A percentile compares a stretch with the other conserved stretches of the same genome.
These are phyloP conservation scores for Trametes coccinea DNA, from an alignment of 768 basidiomycete genomes.

Conservation along the genomic window DNA sequence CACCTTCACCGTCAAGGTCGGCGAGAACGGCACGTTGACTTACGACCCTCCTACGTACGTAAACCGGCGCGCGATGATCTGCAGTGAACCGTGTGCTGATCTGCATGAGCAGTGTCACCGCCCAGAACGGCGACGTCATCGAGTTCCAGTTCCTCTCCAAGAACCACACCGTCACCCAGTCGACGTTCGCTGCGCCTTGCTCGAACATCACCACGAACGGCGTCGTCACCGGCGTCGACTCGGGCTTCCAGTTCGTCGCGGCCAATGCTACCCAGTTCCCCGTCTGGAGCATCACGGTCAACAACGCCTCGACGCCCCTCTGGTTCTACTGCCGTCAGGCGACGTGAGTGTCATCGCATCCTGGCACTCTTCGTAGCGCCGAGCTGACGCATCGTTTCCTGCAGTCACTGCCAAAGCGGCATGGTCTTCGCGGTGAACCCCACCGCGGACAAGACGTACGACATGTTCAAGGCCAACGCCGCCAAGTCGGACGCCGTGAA, in stretches of 20 bases:
- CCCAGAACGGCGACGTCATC: constrained; percentile 46
- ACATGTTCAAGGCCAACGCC: constrained; percentile 40
- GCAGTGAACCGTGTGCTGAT: constrained; percentile 2
- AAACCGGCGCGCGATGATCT: background rate
- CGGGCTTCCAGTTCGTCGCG: constrained; percentile 48
- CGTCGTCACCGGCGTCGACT: constrained; percentile 43
- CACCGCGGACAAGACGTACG: constrained; percentile 46
- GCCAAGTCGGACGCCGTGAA: constrained; percentile 9
- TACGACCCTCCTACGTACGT: constrained; percentile 29
- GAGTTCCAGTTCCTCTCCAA: constrained; percentile 48
- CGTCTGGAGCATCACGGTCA: constrained; percentile 48
- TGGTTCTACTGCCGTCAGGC: constrained; percentile 67
- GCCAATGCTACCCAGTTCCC: constrained; percentile 38
- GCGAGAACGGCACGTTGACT: constrained; percentile 31
- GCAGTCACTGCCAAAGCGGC: constrained; percentile 50
- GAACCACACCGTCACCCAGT: constrained; percentile 59
- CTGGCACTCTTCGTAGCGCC: constrained; percentile 14
- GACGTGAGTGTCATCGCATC: constrained; percentile 28
- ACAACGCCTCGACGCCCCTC: constrained; percentile 46
- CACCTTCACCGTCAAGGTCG: constrained; percentile 29
- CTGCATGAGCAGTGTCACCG: constrained; percentile 38
- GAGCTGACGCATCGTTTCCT: constrained; percentile 9
- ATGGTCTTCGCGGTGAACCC: constrained; percentile 68
- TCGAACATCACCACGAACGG: constrained; percentile 34
- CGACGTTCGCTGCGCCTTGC: constrained; percentile 59